Percentiles rank a stretch among this genome's conserved stretches.
phyloP scores from a whole-genome alignment of 1,139 yeast genomes.

The Lizanozyma gosingica region DNA sequence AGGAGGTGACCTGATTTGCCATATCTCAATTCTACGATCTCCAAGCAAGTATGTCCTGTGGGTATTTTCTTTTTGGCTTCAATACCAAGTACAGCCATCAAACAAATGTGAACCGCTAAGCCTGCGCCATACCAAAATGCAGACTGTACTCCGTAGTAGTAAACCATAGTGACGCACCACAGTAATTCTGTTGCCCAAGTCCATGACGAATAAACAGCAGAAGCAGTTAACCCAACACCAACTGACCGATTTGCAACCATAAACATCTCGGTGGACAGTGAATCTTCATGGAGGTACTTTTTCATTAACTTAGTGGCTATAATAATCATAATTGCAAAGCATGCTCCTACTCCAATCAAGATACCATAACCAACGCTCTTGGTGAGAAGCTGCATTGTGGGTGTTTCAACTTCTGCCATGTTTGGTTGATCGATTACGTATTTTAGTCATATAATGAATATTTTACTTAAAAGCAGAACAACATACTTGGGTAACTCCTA shows the following conservation, averaged over 20 bases:
- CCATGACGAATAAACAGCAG: slow-evolving; percentile 22
- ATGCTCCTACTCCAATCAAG: slow-evolving; percentile 21
- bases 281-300: slow-evolving; percentile 19
- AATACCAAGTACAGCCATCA: slow-evolving; percentile 20
- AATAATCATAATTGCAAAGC: slow-evolving; percentile 22
- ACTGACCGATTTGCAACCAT: slow-evolving; percentile 22
- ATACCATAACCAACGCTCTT: slow-evolving; percentile 17
- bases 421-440: too few relatives aligned
- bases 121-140: slow-evolving; percentile 21
- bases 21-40: slow-evolving; percentile 22
- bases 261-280: slow-evolving; percentile 22
- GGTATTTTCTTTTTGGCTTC: slow-evolving; percentile 24
- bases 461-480: too few relatives aligned
- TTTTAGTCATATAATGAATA: too few relatives aligned
- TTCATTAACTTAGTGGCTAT: slow-evolving; percentile 16
- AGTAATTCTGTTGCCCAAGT: slow-evolving; percentile 25
- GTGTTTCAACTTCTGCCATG: too few relatives aligned
- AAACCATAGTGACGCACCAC: slow-evolving; percentile 19
- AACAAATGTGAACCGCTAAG: too few relatives aligned
- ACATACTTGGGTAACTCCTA: too few relatives aligned
- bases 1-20: slow-evolving; percentile 21
- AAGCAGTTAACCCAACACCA: slow-evolving; percentile 18
- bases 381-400: too few relatives aligned
- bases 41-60: slow-evolving; percentile 18
- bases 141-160: slow-evolving; percentile 20